Percentiles rank a stretch among this genome's conserved stretches.
phyloP scores from a whole-genome alignment of 2,329 filamentous ascomycete species.

The Fusarium nurragi region DNA sequence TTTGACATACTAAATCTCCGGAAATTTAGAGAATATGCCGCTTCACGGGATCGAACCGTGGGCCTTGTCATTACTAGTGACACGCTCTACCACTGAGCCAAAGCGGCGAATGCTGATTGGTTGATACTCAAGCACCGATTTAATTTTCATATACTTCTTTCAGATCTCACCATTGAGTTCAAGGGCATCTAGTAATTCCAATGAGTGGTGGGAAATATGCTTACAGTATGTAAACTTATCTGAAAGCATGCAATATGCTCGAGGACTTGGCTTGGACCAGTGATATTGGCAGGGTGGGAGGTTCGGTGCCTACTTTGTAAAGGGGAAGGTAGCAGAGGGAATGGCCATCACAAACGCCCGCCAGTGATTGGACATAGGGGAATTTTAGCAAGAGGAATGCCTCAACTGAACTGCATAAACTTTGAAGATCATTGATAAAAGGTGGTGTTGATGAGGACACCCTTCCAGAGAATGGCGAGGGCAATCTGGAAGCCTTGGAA shows the following conservation, averaged over 20 bases:
- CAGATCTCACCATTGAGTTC: background rate
- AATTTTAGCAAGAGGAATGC: background rate
- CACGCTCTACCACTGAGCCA: background rate
- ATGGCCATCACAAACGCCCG: background rate
- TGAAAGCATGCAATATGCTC: background rate
- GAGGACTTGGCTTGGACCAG: background rate
- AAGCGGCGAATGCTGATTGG: background rate
- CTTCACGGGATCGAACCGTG: conserved; percentile 44
- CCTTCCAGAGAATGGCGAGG: background rate
- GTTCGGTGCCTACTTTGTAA: background rate
- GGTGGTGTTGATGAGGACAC: conserved; percentile 10
- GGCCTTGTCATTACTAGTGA: conserved; percentile 43
- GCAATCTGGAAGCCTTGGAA: conserved; percentile 14
- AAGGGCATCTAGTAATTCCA: background rate
- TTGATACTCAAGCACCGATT: background rate
- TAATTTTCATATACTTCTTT: background rate
- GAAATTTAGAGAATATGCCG: conserved; percentile 23
- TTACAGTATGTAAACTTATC: too few relatives aligned
- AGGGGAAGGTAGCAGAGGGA: conserved; percentile 16
- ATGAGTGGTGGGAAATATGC: background rate
- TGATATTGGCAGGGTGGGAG: background rate
- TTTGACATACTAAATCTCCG: background rate
- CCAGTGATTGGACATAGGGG: background rate
- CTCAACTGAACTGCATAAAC: background rate
- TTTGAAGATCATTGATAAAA: background rate